phyloP scores from a whole-genome alignment of 140 eudicot genomes.

The Oenanthe javanica region DNA sequence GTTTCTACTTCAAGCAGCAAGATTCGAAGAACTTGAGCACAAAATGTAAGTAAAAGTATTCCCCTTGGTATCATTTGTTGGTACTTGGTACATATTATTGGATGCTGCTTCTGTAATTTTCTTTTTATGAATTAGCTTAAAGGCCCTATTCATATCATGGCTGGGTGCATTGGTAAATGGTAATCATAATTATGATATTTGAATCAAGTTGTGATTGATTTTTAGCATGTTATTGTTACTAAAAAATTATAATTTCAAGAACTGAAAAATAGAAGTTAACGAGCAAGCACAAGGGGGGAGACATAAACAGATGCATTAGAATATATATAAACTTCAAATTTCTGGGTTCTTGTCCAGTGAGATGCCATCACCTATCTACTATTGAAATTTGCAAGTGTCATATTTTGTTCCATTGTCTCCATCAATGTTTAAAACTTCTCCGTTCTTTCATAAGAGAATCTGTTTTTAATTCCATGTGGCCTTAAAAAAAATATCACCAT shows the following conservation, averaged over 20 bases:
- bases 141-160: neutral
- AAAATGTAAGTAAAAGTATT: slow-evolving; percentile 50
- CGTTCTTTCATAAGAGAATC: neutral
- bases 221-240: neutral
- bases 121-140: neutral
- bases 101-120: neutral
- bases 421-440: neutral
- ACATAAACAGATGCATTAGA: neutral
- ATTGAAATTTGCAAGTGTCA: neutral
- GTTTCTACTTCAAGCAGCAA: slow-evolving; percentile 99
- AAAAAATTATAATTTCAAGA: neutral
- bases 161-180: neutral
- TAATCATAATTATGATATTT: neutral
- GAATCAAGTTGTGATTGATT: neutral
- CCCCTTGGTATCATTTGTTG: neutral
- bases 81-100: neutral
- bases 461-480: neutral
- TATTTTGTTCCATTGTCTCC: neutral
- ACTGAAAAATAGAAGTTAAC: neutral
- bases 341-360: neutral
- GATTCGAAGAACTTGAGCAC: slow-evolving; percentile 94
- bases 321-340: neutral
- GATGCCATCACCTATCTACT: neutral
- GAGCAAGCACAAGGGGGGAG: neutral
- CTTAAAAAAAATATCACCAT: neutral